Base-by-base conservation (phyloP, 2,329 filamentous ascomycete genomes). In the Penicillium capsulatum region DNA sequence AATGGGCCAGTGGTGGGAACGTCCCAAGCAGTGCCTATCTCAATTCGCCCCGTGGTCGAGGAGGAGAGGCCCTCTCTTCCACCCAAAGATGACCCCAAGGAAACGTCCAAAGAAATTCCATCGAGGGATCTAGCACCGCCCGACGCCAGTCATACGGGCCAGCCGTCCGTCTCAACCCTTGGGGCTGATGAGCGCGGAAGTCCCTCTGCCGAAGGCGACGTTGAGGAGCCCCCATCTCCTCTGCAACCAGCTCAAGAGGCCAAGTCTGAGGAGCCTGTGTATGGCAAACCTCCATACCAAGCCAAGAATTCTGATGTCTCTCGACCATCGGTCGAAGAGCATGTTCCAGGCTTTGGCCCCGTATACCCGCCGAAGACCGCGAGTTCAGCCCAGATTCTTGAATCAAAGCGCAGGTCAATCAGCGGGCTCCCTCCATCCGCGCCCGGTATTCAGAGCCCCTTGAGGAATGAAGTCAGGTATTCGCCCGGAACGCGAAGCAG, bases 131-230 rank as follows among this genome's bases (percentile, higher is more conserved):
- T 42, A 13, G 36, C 28, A 9, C 40, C 31, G 7, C 44, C 41
- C 24, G 31, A 32, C 32, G 36, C 38, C 32, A 31, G 29, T n/a
- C 43, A 44, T 11, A 28, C 35, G n/a, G 43, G 45, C 11, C 48
- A 52, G 20, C 36, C 44, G n/a, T 60, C 58, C 1, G 37, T 59
- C 31, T 61, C 59, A 17, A 56, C 57, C 11, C 48, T 61, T 36
- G 55, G 50, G 7, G 33, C 40, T 11, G 47, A 52, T 17, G 54
- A 54, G 16, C 27, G 47, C 16, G 10, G n/a, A 3, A 16, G 13
- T 24, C 26, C 16, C 17, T 17, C 31, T 9, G 35, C 34, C 11
- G 37, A 48, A 14, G 36, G 13, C 13, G 37, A 45, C n/a, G 16
- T 24, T 3, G 40, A 43, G 7, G 37, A 16, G 4, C 51, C 52